Evolutionary conservation across 2,329 filamentous ascomycete species (phyloP), one percentile per base, ranked within the genome.

Genomic region (Chalaropsis ovoidea): DNA sequence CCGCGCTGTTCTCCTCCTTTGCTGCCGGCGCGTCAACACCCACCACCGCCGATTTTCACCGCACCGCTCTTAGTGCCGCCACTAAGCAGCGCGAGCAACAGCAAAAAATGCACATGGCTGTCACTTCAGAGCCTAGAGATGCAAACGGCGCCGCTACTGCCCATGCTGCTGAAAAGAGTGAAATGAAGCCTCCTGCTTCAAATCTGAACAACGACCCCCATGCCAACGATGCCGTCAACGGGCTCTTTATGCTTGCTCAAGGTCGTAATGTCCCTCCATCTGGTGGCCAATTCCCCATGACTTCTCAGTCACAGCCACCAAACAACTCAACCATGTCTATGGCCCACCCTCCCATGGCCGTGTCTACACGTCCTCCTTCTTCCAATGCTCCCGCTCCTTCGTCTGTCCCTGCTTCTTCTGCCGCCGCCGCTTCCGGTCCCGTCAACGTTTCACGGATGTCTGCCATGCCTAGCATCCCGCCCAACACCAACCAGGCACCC

Each of bases 161-260:
- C 22, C 68, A 71, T n/a, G 79, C 79, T 2, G 80, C 85, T 67
- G 80, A 86, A 72, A 79, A 83, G 64, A 78, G 83, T 72, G 82
- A 82, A 5, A 72, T 75, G 31, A 65, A 65, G 49, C 61, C 60
- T 15, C 22, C 58, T 13, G 52, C 41, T 39, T 62, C 49, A 19
- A 60, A 61, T 49, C 62, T 65, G 54, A 65, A 67, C 65, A 95
- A 91, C 72, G 88, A 92, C 67, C 89, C 91, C 52, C 90, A 95
- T 75, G 93, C 96, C 64, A 95, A 93, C 71, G 93, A 96, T 77
- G 94, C 93, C 54, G 94, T 93, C 63, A 97, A 96, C 73, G 92
- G 94, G 39, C 80, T 99, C 0, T 95, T 90, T 71, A 87, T 96
- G 82, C 81, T 99, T 67, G 92, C 94, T 0, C 65, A 66, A 49